phyloP scores from a whole-genome alignment of 139 green algal species.

The Chlorella sp. region DNA sequence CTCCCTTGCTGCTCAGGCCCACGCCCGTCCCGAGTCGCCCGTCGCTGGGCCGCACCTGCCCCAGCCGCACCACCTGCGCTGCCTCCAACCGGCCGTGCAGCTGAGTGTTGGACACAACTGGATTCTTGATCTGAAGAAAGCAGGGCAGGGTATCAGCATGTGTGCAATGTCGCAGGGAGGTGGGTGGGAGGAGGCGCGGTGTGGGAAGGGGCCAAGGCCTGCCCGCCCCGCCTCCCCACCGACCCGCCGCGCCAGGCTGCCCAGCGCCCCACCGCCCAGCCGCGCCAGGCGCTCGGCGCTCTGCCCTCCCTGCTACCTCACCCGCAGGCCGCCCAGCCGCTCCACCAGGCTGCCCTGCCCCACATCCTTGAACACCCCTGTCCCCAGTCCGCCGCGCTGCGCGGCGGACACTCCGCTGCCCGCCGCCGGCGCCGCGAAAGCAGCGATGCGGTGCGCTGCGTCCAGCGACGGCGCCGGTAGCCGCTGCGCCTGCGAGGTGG shows the following conservation, averaged over 20 bases:
- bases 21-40: no score
- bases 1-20: no score
- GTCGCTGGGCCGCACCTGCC: no score
- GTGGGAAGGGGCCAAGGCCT: no score
- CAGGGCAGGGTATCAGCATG: no score
- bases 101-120: constrained; percentile 41
- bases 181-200: no score
- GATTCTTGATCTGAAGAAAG: constrained; percentile 51
- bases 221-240: no score
- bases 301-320: no score
- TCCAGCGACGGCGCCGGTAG: neutral
- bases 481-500: neutral
- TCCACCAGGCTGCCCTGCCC: constrained; percentile 34
- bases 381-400: neutral
- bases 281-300: no score
- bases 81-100: constrained; percentile 35
- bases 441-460: neutral
- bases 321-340: constrained; percentile 23
- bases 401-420: neutral
- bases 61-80: constrained; percentile 27
- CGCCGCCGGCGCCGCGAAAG: constrained; percentile 10
- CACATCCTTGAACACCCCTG: constrained; percentile 20
- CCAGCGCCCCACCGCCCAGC: no score
- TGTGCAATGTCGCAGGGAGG: no score
- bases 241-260: no score